Percentiles rank a stretch among this genome's conserved stretches.
Evolutionary conservation across 306 rosid genomes (phyloP).

Genomic region (Malus orientalis): DNA sequence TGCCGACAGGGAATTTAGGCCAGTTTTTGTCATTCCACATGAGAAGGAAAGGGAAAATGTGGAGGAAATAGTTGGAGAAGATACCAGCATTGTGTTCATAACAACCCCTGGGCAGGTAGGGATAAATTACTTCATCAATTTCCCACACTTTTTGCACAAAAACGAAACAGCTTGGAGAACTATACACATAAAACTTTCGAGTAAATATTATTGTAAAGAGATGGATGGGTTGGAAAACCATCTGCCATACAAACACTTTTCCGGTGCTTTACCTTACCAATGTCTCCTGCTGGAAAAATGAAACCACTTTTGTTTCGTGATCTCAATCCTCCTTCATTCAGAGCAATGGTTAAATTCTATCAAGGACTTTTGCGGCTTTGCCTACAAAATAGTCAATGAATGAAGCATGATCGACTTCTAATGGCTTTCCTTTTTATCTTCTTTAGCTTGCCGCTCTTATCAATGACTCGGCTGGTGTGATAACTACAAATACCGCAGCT

Average conservation of each 20-base stretch:
- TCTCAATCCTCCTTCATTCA: not conserved
- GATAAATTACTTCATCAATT: not conserved
- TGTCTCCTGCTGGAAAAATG: not conserved
- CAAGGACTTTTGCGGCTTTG: too few relatives aligned
- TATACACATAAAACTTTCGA: not conserved
- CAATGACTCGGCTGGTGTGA: conserved; percentile 70
- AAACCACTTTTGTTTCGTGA: not conserved
- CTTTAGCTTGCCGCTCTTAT: conserved; percentile 73
- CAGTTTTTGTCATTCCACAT: conserved; percentile 88
- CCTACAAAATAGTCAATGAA: not conserved
- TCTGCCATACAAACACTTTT: not conserved
- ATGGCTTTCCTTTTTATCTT: not conserved
- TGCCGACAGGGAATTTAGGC: conserved; percentile 53
- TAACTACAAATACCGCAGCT: conserved; percentile 82
- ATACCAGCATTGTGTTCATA: conserved; percentile 68
- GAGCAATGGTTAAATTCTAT: not conserved
- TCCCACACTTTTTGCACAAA: not conserved
- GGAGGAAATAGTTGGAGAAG: conserved; percentile 50
- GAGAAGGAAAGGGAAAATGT: conserved; percentile 83
- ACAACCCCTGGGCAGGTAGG: conserved; percentile 93
- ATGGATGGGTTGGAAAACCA: too few relatives aligned
- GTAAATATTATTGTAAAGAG: too few relatives aligned
- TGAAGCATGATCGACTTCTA: not conserved
- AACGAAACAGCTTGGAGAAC: not conserved
- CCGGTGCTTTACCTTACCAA: not conserved